Conservation (phyloP, 2,329 filamentous ascomycete species). For the Colletotrichum tropicale region DNA sequence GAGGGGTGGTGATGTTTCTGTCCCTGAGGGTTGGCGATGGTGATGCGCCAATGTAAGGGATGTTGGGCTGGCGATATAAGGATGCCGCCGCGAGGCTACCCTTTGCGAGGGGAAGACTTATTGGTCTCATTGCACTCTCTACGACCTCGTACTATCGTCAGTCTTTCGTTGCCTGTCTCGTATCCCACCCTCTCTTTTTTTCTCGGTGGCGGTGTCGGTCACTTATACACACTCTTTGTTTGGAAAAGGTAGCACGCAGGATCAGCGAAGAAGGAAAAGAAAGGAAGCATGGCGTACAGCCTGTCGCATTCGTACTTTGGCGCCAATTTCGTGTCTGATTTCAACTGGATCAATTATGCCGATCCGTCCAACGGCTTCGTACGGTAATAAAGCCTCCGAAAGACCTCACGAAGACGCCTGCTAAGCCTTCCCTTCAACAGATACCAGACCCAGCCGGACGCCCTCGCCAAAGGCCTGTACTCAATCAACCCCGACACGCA, state of each 20-base stretch:
- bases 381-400: slow-evolving; percentile 42
- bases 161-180: slow-evolving; percentile 7
- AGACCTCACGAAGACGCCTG: not conserved
- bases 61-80: not conserved
- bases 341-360: slow-evolving; percentile 52
- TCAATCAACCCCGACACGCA: slow-evolving; percentile 43
- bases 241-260: not conserved
- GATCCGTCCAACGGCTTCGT: slow-evolving; percentile 75
- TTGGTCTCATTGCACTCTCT: not conserved
- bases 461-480: slow-evolving; percentile 43
- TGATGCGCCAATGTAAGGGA: slow-evolving; percentile 10
- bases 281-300: slow-evolving; percentile 35
- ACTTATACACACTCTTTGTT: not conserved
- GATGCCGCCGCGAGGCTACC: not conserved
- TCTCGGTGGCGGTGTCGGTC: not conserved
- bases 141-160: not conserved
- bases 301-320: slow-evolving; percentile 47
- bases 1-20: not conserved
- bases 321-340: slow-evolving; percentile 48
- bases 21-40: not conserved
- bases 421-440: slow-evolving; percentile 26
- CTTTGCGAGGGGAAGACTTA: not conserved
- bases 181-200: not conserved
- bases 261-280: not conserved
- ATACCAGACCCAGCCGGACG: slow-evolving; percentile 47